These are phyloP conservation scores for Cochlearia excelsa DNA, from an alignment of 345 rosid species.

Conservation along the genomic window DNA sequence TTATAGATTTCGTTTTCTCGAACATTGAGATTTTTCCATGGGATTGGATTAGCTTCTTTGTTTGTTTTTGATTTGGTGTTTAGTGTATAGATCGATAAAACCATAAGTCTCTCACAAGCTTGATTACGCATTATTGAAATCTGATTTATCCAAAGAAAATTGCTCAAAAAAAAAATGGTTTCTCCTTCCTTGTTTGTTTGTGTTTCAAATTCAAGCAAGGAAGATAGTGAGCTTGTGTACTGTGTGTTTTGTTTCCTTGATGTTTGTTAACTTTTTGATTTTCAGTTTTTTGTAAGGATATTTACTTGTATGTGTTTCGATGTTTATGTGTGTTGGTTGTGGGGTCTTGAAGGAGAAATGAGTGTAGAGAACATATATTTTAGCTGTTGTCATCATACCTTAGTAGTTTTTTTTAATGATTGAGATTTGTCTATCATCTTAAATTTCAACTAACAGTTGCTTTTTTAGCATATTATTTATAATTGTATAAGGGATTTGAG, in stretches of 20 bases:
- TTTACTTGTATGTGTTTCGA: no score
- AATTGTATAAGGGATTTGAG: background rate
- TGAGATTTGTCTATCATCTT: slow-evolving; percentile 5
- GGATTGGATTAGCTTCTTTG: slow-evolving; percentile 14
- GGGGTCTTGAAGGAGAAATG: slow-evolving; percentile 28
- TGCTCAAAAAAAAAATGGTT: background rate
- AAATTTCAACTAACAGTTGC: slow-evolving; percentile 21
- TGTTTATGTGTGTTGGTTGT: slow-evolving; percentile 25
- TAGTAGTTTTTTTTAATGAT: background rate
- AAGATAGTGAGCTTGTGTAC: background rate
- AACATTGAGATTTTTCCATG: slow-evolving; percentile 19
- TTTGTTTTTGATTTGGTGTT: slow-evolving; percentile 4
- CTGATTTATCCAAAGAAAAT: background rate
- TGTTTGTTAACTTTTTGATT: no score
- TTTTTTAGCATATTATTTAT: slow-evolving; percentile 1
- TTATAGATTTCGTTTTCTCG: slow-evolving; percentile 1
- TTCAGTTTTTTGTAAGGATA: no score
- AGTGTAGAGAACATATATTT: slow-evolving; percentile 1
- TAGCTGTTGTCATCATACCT: background rate
- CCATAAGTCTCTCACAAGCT: background rate
- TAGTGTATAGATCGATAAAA: slow-evolving; percentile 16
- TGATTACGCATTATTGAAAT: slow-evolving; percentile 19
- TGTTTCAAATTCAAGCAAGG: background rate
- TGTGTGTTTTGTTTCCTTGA: background rate
- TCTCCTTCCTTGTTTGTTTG: background rate